phyloP scores from a whole-genome alignment of 306 rosid species.

The Cucumis melo region DNA sequence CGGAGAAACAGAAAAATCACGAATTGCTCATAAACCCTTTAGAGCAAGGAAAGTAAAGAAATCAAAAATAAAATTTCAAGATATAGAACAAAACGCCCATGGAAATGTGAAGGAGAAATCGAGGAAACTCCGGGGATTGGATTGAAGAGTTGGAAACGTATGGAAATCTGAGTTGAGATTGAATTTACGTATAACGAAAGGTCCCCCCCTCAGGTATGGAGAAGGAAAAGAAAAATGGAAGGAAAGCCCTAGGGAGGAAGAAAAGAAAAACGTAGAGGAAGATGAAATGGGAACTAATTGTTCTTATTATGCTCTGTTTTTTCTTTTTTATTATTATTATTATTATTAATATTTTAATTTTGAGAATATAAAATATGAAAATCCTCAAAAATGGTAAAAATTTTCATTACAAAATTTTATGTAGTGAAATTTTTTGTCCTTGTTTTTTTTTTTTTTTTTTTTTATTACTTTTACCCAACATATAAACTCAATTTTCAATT shows the following conservation, averaged over 20 bases:
- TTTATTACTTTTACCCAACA: too few species aligned
- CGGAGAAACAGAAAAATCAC: neutral
- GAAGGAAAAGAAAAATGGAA: neutral
- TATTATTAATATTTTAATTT: neutral
- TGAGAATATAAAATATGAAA: too few species aligned
- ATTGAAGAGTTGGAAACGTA: neutral
- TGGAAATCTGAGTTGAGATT: neutral
- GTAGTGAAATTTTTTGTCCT: too few species aligned
- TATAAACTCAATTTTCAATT: too few species aligned
- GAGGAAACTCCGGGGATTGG: neutral
- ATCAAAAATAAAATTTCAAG: neutral
- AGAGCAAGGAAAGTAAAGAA: neutral
- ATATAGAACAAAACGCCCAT: neutral
- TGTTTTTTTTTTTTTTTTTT: too few species aligned
- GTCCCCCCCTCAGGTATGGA: neutral
- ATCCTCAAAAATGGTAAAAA: too few species aligned
- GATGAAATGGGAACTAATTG: neutral
- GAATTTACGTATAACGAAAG: neutral
- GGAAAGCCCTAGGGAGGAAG: slow-evolving; percentile 7
- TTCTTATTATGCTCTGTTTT: neutral
- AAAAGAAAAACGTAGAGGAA: neutral
- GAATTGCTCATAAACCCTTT: slow-evolving; percentile 3
- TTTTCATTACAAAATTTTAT: too few species aligned
- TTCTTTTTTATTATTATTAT: neutral
- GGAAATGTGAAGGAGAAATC: neutral